These are phyloP conservation scores for Fusarium hostae DNA, from an alignment of 2,329 filamentous ascomycete genomes.

Conservation along the genomic window DNA sequence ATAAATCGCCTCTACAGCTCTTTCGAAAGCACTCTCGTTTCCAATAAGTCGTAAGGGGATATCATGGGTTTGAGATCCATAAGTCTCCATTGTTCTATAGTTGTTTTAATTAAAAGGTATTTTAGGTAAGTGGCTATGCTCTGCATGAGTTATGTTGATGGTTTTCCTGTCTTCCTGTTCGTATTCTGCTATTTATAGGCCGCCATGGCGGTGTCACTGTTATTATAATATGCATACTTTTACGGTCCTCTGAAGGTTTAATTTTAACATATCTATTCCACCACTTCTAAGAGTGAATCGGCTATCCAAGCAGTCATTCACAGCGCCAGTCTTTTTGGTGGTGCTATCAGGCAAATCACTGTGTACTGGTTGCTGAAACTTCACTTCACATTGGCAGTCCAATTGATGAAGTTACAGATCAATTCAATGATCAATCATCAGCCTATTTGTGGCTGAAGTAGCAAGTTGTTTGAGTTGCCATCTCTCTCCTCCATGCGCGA, in stretches of 20 bases:
- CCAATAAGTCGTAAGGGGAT: neutral
- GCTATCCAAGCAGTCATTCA: fast-evolving
- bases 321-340: fast-evolving
- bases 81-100: neutral
- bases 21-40: neutral
- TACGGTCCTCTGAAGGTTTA: too few relatives aligned
- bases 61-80: neutral
- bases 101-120: fast-evolving
- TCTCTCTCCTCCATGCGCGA: fast-evolving
- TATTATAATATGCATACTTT: too few relatives aligned
- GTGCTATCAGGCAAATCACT: fast-evolving
- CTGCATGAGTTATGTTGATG: neutral
- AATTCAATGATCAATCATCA: too few relatives aligned
- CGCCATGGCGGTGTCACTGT: fast-evolving
- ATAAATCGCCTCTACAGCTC: neutral
- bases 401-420: too few relatives aligned
- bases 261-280: too few relatives aligned
- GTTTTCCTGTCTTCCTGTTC: too few relatives aligned
- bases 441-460: too few relatives aligned
- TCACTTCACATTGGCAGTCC: too few relatives aligned
- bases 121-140: fast-evolving
- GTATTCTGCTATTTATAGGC: too few relatives aligned
- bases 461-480: fast-evolving
- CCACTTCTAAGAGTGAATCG: fast-evolving
- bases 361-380: too few relatives aligned